A percentile compares a stretch with the other conserved stretches of the same genome.
Conservation (phyloP, 257 asterid genomes). For the Nicotiana tomentosiformis region DNA sequence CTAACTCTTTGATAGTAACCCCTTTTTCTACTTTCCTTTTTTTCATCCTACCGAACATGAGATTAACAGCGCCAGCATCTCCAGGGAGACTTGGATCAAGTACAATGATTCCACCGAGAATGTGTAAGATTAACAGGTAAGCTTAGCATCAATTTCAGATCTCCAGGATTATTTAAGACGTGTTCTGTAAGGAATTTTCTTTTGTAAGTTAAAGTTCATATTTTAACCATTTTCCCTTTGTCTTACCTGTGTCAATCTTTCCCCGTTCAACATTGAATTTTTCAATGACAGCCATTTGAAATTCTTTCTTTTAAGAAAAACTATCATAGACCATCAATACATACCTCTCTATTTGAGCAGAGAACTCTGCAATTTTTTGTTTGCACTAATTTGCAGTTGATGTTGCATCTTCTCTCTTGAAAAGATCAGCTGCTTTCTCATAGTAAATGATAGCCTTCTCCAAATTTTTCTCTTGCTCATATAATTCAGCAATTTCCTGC, state of each 20-base stretch:
- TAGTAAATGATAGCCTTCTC: slow-evolving; percentile 69
- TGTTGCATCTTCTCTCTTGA: slow-evolving; percentile 73
- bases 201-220: too few relatives aligned
- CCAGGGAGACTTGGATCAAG: too few relatives aligned
- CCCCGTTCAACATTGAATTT: neutral
- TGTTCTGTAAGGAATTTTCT: neutral
- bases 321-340: neutral
- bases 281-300: neutral
- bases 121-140: neutral
- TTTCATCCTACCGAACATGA: too few relatives aligned
- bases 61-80: too few relatives aligned
- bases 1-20: too few relatives aligned
- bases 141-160: too few relatives aligned
- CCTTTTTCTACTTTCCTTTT: too few relatives aligned
- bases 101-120: too few relatives aligned
- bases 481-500: slow-evolving; percentile 84
- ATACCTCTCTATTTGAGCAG: slow-evolving; percentile 79
- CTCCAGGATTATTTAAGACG: neutral
- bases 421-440: slow-evolving; percentile 85
- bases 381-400: slow-evolving; percentile 85
- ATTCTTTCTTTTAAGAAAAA: neutral
- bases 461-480: slow-evolving; percentile 74
- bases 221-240: too few relatives aligned
- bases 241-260: neutral
- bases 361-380: slow-evolving; percentile 79